Conservation (phyloP, 768 basidiomycete species). For the Auricularia sp. region DNA sequence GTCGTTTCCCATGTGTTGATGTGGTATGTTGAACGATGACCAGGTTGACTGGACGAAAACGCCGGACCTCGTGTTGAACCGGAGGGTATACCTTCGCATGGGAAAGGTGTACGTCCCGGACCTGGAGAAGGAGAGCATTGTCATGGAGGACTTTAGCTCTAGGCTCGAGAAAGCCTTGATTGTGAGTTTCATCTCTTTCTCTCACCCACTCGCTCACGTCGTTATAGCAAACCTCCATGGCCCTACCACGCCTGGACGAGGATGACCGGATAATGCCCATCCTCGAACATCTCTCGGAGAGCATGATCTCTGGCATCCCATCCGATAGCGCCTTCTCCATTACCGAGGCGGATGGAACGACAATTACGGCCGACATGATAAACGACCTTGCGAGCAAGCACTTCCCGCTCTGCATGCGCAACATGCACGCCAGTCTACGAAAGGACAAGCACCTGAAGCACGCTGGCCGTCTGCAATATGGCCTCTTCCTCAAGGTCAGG, state of each 20-base stretch:
- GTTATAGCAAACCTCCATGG: conserved; percentile 67
- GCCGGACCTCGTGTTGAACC: conserved; percentile 77
- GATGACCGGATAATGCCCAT: conserved; percentile 86
- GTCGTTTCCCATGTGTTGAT: not conserved
- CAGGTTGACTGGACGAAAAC: conserved; percentile 97
- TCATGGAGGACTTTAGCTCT: conserved; percentile 76
- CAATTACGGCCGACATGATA: conserved; percentile 89
- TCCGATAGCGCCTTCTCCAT: conserved; percentile 46
- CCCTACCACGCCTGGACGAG: conserved; percentile 85
- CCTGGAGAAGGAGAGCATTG: conserved; percentile 68
- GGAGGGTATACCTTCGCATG: conserved; percentile 62
- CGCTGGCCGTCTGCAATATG: conserved; percentile 82
- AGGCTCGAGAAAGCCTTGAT: conserved; percentile 66
- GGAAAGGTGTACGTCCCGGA: conserved; percentile 88
- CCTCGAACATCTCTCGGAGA: conserved; percentile 83
- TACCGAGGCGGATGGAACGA: conserved; percentile 46
- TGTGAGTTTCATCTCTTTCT: conserved; percentile 30
- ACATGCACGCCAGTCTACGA: conserved; percentile 68
- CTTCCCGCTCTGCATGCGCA: conserved; percentile 94
- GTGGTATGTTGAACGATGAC: not conserved
- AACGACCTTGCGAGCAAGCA: conserved; percentile 78
- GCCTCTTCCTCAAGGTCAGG: conserved; percentile 85
- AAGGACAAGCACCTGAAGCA: conserved; percentile 85
- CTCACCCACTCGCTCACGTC: not conserved
- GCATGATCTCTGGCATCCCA: conserved; percentile 84